phyloP scores from a whole-genome alignment of 768 basidiomycete species.

The Mycena venus region DNA sequence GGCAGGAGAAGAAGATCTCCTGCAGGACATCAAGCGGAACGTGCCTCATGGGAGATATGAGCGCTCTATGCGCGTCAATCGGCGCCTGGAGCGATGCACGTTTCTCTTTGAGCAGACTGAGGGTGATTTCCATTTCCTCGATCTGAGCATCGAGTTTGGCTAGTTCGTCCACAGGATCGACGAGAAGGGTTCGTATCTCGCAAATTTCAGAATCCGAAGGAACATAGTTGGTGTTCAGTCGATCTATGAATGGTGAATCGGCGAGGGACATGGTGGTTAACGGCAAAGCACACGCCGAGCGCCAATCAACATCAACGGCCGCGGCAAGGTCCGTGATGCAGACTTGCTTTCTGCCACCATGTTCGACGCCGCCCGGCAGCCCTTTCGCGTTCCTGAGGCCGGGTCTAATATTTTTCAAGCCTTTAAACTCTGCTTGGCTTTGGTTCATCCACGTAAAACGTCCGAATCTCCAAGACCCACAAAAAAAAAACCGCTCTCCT shows the following conservation, averaged over 20 bases:
- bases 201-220: not conserved
- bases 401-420: no score
- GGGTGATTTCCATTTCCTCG: not conserved
- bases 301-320: not conserved
- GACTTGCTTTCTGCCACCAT: no score
- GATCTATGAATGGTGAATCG: not conserved
- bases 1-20: slow-evolving; percentile 16
- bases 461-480: no score
- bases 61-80: not conserved
- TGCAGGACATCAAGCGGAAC: slow-evolving; percentile 13
- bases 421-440: no score
- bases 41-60: not conserved
- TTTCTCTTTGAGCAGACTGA: not conserved
- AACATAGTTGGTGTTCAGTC: not conserved
- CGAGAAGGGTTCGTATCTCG: not conserved
- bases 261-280: not conserved
- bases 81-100: not conserved
- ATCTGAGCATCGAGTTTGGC: not conserved
- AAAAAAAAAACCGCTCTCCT: no score
- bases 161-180: not conserved
- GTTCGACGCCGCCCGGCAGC: no score
- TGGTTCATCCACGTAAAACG: no score
- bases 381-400: no score
- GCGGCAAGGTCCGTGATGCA: no score
- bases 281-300: no score